These are phyloP conservation scores for Adansonia digitata DNA, from an alignment of 345 rosid genomes.

Conservation along the genomic window DNA sequence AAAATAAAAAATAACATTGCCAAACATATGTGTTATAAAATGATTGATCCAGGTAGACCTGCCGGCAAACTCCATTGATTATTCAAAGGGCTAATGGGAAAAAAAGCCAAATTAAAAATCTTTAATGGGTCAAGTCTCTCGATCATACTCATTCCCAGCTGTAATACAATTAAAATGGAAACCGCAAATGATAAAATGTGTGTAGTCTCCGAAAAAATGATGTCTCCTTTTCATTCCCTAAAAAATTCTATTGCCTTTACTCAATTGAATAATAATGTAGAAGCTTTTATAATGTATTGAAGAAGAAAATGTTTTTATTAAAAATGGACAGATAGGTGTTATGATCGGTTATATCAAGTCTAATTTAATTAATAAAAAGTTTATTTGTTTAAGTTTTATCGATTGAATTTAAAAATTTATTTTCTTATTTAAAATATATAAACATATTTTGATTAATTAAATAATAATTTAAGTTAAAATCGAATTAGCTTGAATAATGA, in stretches of 20 bases:
- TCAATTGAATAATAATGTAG: not conserved
- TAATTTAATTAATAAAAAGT: too few species aligned
- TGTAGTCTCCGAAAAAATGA: not conserved
- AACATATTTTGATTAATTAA: too few species aligned
- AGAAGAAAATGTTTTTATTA: not conserved
- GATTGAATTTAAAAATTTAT: too few species aligned
- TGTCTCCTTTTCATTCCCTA: not conserved
- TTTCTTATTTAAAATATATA: too few species aligned
- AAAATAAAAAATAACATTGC: not conserved
- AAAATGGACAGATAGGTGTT: not conserved
- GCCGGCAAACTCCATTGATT: constrained; percentile 4
- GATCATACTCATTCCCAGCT: not conserved
- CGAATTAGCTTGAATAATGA: too few species aligned
- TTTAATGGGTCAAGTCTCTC: not conserved
- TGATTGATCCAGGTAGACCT: constrained; percentile 1
- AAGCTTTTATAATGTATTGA: not conserved
- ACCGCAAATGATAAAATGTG: not conserved
- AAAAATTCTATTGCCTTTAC: not conserved
- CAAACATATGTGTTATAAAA: not conserved
- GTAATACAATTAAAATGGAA: not conserved
- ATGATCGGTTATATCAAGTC: too few species aligned
- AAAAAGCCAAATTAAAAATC: not conserved
- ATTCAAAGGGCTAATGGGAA: not conserved
- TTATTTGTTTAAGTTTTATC: too few species aligned
- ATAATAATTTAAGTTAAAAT: too few species aligned